Base-by-base conservation (phyloP, 208 protist species). In the Crithidia mellificae region DNA sequence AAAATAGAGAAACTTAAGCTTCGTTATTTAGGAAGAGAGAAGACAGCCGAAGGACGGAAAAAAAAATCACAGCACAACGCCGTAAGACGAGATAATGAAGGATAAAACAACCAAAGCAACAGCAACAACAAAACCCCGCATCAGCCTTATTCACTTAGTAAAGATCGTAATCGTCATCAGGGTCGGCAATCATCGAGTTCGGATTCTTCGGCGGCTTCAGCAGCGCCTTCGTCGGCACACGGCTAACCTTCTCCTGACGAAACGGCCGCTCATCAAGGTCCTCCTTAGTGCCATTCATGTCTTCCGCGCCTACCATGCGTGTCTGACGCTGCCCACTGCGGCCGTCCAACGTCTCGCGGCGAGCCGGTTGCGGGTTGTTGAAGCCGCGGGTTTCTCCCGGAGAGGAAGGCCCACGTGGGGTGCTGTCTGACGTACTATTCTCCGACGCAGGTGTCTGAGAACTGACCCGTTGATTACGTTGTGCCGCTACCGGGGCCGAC, bases 181-280 rank as follows among this genome's bases (percentile, higher is more conserved):
- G 74, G 32, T 68, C 58, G 1, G 80, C 80, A 20, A 85, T 77
- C n/a, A 65, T 38, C n/a, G 66, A 77, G 47, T 74, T 69, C 19
- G 53, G 43, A 24, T 73, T 74, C 61, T 78, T 82, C 8, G 69
- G 81, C 15, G 76, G 75, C 68, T 80, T 77, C 64, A 83, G 59
- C 14, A 63, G 36, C 27, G 76, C 81, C 63, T 78, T 79, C 11
- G 81, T 86, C 20, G 81, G 81, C 32, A 86, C 73, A 17, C 81
- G 72, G 27, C 46, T 61, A 7, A 86, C 81, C 30, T 73, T 74
- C 49, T 83, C 81, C 34, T 73, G 41, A 22, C 30, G 61, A 54
- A 83, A 83, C 12, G 76, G 56, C 11, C 68, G 72, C 30, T 73
- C 70, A 34, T 72, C 63, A 14, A 76, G 43, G 22, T 63, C 76